These are phyloP conservation scores for Bothriochloa decipiens DNA, from an alignment of 176 grass and related monocot genomes.

Conservation along the genomic window DNA sequence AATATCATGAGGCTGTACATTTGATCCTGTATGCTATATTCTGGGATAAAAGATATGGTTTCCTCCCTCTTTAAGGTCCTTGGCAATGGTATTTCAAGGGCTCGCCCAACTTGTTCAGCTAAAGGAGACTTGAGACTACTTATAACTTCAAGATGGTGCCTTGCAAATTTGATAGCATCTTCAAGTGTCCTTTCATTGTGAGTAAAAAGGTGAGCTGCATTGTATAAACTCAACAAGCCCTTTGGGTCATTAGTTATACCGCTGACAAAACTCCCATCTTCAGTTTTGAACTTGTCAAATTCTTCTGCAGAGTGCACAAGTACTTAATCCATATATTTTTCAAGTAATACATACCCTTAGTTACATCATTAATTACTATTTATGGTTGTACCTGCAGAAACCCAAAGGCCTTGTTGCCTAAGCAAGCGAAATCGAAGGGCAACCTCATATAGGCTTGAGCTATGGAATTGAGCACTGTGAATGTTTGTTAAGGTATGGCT, in stretches of 20 bases:
- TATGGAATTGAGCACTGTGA: not conserved
- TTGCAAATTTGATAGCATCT: slow-evolving; percentile 9
- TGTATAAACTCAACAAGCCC: slow-evolving; percentile 29
- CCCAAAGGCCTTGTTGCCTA: slow-evolving; percentile 17
- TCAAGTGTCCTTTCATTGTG: not conserved
- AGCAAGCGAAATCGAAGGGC: slow-evolving; percentile 21
- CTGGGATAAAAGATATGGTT: not conserved
- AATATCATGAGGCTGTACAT: not conserved
- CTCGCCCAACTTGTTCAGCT: slow-evolving; percentile 9
- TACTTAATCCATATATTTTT: not conserved
- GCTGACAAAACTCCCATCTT: not conserved
- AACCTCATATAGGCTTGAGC: not conserved
- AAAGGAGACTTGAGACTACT: not conserved
- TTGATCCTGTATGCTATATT: slow-evolving; percentile 13
- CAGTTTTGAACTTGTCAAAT: slow-evolving; percentile 28
- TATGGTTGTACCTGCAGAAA: not conserved
- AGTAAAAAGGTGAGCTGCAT: slow-evolving; percentile 11
- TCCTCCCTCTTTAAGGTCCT: slow-evolving; percentile 17
- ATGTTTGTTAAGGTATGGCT: not conserved
- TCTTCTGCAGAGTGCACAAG: slow-evolving; percentile 2
- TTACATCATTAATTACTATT: not conserved
- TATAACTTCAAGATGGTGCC: not conserved
- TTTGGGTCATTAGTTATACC: slow-evolving; percentile 24
- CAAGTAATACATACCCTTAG: not conserved
- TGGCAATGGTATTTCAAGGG: slow-evolving; percentile 27